Evolutionary conservation across 1,284 basidiomycete species (phyloP), one percentile per base, ranked within the genome.

Genomic region (Naganishia sp.): DNA sequence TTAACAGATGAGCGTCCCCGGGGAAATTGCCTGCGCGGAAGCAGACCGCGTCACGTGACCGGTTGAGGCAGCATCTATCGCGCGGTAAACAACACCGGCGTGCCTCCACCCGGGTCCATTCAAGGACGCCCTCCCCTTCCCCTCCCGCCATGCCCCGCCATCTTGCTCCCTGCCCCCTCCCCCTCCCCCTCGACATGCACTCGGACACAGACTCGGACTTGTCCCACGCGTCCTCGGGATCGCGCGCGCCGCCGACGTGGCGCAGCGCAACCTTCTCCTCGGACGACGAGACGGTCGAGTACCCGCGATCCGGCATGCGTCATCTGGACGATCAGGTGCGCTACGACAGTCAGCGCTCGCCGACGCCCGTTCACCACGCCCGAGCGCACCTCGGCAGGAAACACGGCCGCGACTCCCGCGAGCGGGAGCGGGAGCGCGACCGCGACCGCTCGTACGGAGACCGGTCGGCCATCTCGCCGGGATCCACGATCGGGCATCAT

Each of bases 401-500:
- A 11, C 36, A 36, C 21, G 21, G 21, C 21, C 21, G 21, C 21
- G 21, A 21, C 21, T 21, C 21, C 21, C 21, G 21, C 21, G 21
- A 21, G 21, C 21, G 21, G 0, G 21, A 21, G 21, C 28, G 45
- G 28, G 25, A 43, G 55, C 6, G 45, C 28, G 28, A 23, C 23
- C 55, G 55, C 42, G 10, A 56, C 44, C 10, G 28, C 33, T 59
- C 45, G 31, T 49, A 39, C 33, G 56, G 31, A 15, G 44, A 42
- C 28, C 15, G 48, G 3, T 48, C 45, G 9, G 56, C 45, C 0
- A 31, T 45, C 15, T 77, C 75, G 56, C 80, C 90, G 0, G 80
- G 90, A 66, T 92, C 89, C 0, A 93, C 91, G 0, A 86, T 86
- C 13, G 89, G 87, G 2, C 92, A 94, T 77, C 92, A 94, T 78